Evolutionary conservation across 176 grass and related monocot species (phyloP).

Genomic region (Eleusine coracana): DNA sequence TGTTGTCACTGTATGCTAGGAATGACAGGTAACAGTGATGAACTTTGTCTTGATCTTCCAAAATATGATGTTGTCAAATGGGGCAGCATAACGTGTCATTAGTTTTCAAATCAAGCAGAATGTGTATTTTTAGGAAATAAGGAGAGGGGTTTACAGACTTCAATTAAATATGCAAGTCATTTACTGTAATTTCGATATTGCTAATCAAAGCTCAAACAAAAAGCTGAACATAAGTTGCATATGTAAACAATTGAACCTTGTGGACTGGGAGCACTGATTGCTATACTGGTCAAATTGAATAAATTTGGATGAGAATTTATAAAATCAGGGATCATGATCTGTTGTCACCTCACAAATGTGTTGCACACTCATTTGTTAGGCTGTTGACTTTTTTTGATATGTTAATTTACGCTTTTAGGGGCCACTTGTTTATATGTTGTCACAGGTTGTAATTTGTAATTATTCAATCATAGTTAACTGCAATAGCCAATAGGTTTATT

Average conservation of each 20-base stretch:
- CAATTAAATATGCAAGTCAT: neutral
- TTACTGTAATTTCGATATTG: neutral
- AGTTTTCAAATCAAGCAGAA: neutral
- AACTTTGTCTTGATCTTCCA: neutral
- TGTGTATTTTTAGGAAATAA: neutral
- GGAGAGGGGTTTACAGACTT: neutral
- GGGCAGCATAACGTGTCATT: neutral
- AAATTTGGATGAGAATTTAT: slow-evolving; percentile 3
- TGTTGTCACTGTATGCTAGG: slow-evolving; percentile 87
- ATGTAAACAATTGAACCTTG: neutral
- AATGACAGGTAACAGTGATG: slow-evolving; percentile 73
- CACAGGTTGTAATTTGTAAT: slow-evolving; percentile 7
- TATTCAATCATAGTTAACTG: neutral
- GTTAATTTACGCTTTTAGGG: slow-evolving; percentile 17
- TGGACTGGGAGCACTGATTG: neutral
- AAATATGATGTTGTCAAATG: neutral
- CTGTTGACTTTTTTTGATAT: neutral
- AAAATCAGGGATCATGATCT: neutral
- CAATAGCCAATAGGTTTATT: slow-evolving; percentile 10
- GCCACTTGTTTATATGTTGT: slow-evolving; percentile 4
- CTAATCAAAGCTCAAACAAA: slow-evolving; percentile 26
- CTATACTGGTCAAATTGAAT: neutral
- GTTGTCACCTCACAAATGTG: neutral
- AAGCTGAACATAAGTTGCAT: neutral
- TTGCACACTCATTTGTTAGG: slow-evolving; percentile 2